Evolutionary conservation across 805 yeast genomes (phyloP).

Genomic region (Wickerhamiella kazuoi): DNA sequence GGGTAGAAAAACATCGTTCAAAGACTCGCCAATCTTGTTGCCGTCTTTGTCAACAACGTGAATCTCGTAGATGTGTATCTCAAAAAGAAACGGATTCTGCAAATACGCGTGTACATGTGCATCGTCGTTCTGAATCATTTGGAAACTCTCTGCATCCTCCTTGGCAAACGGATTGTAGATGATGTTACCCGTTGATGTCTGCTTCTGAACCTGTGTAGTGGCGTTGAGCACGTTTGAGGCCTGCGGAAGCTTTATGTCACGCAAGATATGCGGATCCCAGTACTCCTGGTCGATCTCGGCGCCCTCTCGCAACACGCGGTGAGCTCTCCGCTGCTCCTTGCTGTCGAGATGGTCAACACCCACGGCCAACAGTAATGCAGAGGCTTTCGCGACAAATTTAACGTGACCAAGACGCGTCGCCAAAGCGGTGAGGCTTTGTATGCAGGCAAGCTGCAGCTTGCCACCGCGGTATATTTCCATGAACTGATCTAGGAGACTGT

Average conservation of each 20-base stretch:
- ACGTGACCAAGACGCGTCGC: conserved; percentile 27
- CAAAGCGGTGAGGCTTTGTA: conserved; percentile 31
- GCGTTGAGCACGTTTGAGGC: not conserved
- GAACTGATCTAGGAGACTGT: conserved; percentile 25
- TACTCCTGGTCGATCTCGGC: conserved; percentile 26
- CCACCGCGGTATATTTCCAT: conserved; percentile 38
- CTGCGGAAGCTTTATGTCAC: conserved; percentile 24
- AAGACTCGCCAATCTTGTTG: conserved; percentile 10
- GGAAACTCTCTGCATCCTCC: conserved; percentile 4
- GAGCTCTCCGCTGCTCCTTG: conserved; percentile 37
- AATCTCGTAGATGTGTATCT: conserved; percentile 34
- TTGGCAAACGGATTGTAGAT: conserved; percentile 36
- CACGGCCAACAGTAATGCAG: conserved; percentile 28
- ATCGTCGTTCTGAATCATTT: conserved; percentile 28
- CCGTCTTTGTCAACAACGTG: conserved; percentile 13
- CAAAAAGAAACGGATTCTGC: conserved; percentile 70
- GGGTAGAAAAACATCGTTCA: conserved; percentile 16
- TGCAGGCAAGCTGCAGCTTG: conserved; percentile 34
- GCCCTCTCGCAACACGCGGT: conserved; percentile 20
- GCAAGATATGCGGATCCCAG: conserved; percentile 58
- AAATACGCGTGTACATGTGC: conserved; percentile 38
- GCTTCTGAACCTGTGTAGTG: not conserved
- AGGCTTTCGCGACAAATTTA: conserved; percentile 31
- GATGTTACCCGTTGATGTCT: conserved; percentile 5
- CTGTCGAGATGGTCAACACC: conserved; percentile 36